phyloP scores from a whole-genome alignment of 768 basidiomycete species.

The Boletus edulis region DNA sequence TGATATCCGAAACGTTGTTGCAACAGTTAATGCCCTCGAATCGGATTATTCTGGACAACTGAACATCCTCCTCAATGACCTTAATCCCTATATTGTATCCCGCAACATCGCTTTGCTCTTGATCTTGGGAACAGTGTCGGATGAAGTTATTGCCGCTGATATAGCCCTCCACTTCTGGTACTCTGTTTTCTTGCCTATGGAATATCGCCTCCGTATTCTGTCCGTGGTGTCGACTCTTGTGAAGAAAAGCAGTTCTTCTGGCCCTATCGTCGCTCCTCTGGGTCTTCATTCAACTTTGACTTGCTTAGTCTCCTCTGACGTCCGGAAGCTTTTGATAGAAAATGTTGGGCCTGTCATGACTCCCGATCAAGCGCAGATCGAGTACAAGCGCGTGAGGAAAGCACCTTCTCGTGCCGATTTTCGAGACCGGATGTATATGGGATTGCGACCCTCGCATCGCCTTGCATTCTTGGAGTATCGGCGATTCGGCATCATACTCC shows the following conservation, averaged over 20 bases:
- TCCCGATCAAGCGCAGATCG: constrained; percentile 25
- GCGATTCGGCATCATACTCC: constrained; percentile 44
- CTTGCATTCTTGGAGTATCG: constrained; percentile 40
- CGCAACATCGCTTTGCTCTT: constrained; percentile 44
- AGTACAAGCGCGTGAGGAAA: constrained; percentile 32
- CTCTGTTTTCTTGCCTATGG: constrained; percentile 39
- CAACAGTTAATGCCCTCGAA: constrained; percentile 43
- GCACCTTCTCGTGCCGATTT: constrained; percentile 41
- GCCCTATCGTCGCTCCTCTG: constrained; percentile 7
- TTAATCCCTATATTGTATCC: constrained; percentile 24
- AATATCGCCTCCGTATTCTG: constrained; percentile 27
- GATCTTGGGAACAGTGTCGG: constrained; percentile 36
- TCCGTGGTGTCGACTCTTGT: constrained; percentile 18
- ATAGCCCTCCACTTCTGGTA: constrained; percentile 49
- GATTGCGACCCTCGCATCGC: constrained; percentile 44
- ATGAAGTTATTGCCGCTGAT: constrained; percentile 38
- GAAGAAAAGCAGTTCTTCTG: neutral
- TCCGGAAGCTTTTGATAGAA: constrained; percentile 12
- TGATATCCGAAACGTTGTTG: constrained; percentile 44
- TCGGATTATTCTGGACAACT: constrained; percentile 38
- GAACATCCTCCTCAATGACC: constrained; percentile 43
- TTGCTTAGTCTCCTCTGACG: constrained; percentile 8
- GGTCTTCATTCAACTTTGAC: constrained; percentile 17
- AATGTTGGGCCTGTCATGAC: constrained; percentile 18
- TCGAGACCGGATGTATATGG: constrained; percentile 39